Evolutionary conservation across 768 basidiomycete species (phyloP), one percentile per base, ranked within the genome.

Genomic region (Pulveroboletus sp.): DNA sequence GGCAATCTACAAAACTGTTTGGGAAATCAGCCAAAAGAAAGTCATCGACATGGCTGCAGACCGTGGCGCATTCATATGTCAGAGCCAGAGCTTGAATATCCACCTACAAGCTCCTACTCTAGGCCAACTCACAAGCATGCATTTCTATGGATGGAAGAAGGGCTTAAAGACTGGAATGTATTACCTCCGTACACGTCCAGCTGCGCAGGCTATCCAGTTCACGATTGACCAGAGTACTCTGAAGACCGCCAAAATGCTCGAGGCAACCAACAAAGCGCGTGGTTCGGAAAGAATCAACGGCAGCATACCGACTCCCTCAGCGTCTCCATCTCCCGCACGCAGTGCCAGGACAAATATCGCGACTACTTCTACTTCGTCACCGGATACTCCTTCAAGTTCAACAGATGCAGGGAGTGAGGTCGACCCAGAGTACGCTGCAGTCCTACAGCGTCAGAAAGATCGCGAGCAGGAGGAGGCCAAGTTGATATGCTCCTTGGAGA

Each of bases 81-180:
- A 99, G 70, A 86, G 84, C 57, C 95, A 98, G 72, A 88, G 85
- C 52, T 73, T 99, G 66, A 98, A 98, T 69, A 81, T 99, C 49
- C 95, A 97, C 67, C 71, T 99, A 40, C 84, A 90, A 65, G 75
- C 86, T 33, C 95, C 95, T 25, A 92, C 92, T 4, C 75, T 85
- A 49, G 91, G 91, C 9, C 95, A 99, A 68, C 75, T 99, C 53
- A 94, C 93, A 33, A 89, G 86, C 52, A 94, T 94, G 92, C 93
- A 94, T 69, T 95, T 94, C 76, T 97, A 97, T 66, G 97, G 94
- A n/a, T 98, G 97, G 97, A 95, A 95, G 80, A 92, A 92, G 73
- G 97, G 97, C 29, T 73, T 99, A 63, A 99, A 99, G 52, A 99
- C 97, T 1, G 97, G 95, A 58, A 94, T 95, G 90, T 94, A 93